phyloP scores from a whole-genome alignment of 441 rosid genomes.

The Raphanus hybrid region DNA sequence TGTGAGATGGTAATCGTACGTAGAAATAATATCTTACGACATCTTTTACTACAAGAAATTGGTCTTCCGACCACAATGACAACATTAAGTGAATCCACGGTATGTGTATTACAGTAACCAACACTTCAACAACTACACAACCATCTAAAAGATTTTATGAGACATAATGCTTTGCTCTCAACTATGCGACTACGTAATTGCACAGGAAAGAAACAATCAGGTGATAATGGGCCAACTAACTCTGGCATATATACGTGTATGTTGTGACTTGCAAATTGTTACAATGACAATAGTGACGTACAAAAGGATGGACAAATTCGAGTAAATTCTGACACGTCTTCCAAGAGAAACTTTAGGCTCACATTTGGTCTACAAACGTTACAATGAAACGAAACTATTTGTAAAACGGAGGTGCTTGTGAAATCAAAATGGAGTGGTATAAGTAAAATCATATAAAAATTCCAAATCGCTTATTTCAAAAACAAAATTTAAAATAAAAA shows the following conservation, averaged over 20 bases:
- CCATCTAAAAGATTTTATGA: background rate
- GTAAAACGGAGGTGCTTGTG: background rate
- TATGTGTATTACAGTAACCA: background rate
- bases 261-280: background rate
- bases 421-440: background rate
- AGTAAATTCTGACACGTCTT: background rate
- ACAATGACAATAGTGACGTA: background rate
- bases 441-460: no score
- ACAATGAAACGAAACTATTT: background rate
- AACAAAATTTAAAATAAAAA: no score
- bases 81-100: conserved; percentile 2
- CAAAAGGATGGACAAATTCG: conserved; percentile 2
- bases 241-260: background rate
- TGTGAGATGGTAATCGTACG: background rate
- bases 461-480: no score
- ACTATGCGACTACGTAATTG: background rate
- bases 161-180: background rate
- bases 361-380: background rate
- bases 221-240: background rate
- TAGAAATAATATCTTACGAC: background rate
- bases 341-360: background rate
- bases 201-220: background rate
- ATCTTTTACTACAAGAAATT: background rate
- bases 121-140: background rate
- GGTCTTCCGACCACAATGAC: conserved; percentile 4